phyloP scores from a whole-genome alignment of 2,329 filamentous ascomycete species.

The Canariomyces notabilis region DNA sequence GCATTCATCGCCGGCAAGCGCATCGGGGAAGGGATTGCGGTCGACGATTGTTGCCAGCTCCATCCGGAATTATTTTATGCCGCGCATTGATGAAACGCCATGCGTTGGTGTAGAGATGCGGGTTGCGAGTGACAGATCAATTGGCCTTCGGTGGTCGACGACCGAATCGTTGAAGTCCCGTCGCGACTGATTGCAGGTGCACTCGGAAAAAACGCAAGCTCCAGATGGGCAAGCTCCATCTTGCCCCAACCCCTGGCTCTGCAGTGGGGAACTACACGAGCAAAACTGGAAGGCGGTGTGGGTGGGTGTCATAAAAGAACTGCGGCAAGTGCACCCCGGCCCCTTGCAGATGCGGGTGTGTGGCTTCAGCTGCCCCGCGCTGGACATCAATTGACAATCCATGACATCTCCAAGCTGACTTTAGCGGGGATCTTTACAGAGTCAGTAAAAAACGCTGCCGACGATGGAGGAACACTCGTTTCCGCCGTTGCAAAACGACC shows the following conservation, averaged over 20 bases:
- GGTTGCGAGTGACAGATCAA: conserved; percentile 6
- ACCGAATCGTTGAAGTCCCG: conserved; percentile 1
- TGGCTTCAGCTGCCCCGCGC: conserved; percentile 10
- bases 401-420: not conserved
- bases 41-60: conserved; percentile 9
- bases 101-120: not conserved
- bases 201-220: too few species aligned
- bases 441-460: conserved; percentile 16
- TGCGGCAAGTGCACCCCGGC: too few species aligned
- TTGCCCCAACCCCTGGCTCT: conserved; percentile 1
- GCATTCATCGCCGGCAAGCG: conserved; percentile 39
- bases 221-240: not conserved
- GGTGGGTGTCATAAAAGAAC: too few species aligned
- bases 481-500: conserved; percentile 83
- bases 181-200: conserved; percentile 1
- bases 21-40: conserved; percentile 8
- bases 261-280: too few species aligned
- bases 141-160: conserved; percentile 5
- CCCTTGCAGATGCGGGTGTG: not conserved
- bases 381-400: not conserved
- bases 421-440: conserved; percentile 5
- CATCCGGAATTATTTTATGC: conserved; percentile 5
- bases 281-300: too few species aligned
- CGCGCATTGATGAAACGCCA: conserved; percentile 3
- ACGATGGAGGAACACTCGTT: conserved; percentile 66